Conservation (phyloP, 78 protist species). For the Protostelium mycophagum region DNA sequence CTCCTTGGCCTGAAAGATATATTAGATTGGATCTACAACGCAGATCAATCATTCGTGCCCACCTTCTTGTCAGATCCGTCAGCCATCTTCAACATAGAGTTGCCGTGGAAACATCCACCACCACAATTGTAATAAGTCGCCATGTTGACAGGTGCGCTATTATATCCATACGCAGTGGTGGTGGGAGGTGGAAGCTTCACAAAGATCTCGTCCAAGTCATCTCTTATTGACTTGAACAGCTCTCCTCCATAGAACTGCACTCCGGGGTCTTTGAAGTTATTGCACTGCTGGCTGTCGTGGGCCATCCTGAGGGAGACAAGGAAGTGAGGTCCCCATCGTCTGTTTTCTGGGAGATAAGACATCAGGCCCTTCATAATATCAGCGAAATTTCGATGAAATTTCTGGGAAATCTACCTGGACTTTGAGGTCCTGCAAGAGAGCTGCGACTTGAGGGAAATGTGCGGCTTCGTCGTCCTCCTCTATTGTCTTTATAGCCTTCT, state of each 20-base stretch:
- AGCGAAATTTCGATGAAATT: background rate
- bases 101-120: background rate
- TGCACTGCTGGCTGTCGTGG: conserved; percentile 62
- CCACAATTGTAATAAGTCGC: background rate
- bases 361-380: too few species aligned
- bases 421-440: background rate
- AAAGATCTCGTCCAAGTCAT: conserved; percentile 48
- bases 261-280: conserved; percentile 77
- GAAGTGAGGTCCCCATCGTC: conserved; percentile 77
- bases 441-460: background rate
- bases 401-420: background rate
- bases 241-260: conserved; percentile 70
- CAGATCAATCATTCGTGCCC: too few species aligned
- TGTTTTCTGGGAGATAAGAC: too few species aligned
- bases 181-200: conserved; percentile 13
- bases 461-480: background rate
- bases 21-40: too few species aligned
- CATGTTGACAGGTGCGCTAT: background rate
- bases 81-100: background rate
- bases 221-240: conserved; percentile 36
- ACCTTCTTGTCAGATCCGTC: background rate
- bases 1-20: too few species aligned
- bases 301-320: conserved; percentile 56
- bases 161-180: background rate
- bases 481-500: background rate